Evolutionary conservation across 2,329 filamentous ascomycete genomes (phyloP), one percentile per base, ranked within the genome.

Genomic region (Nothophoma quercina): DNA sequence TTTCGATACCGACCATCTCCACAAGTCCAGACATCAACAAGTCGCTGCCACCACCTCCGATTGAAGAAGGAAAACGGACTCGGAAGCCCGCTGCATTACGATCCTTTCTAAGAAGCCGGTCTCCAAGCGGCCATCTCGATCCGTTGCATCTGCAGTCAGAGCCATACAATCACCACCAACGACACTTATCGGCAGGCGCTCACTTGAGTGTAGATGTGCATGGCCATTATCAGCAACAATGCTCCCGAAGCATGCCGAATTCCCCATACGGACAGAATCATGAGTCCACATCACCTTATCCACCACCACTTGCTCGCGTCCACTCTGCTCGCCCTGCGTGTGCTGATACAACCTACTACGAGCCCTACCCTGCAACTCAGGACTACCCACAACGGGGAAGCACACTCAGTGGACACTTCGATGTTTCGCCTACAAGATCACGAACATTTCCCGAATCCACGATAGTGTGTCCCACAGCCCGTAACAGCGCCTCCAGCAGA

Each of bases 211-310:
- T 67, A 26, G 63, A 70, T n/a, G 62, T 66, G 8, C 38, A 51
- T 42, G 38, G 33, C 32, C 54, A 58, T 23, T 52, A 62, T 28
- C 53, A 58, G 22, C 61, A 67, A 32, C 56, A 56, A 16, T 63
- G 67, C 43, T 71, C 67, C 42, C 66, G 63, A 13, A 74, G 71
- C 55, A 73, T 73, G 70, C 70, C 71, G 8, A 68, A 50, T 44
- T 71, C 70, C 7, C 71, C 71, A 12, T 59, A 59, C 32, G 58
- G 51, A 36, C 62, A 61, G 45, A 39, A 38, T 23, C 56, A 65
- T 12, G 39, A 49, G 13, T 36, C 44, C 18, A 38, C 33, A 15
- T 36, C 59, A 36, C 19, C 51, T 13, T 49, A 59, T 42, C 51
- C 59, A n/a, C 39, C 49, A 21, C 28, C 44, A 21, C 42, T 63